Evolutionary conservation across 345 rosid species (phyloP).

Genomic region (Anacardium occidentale): DNA sequence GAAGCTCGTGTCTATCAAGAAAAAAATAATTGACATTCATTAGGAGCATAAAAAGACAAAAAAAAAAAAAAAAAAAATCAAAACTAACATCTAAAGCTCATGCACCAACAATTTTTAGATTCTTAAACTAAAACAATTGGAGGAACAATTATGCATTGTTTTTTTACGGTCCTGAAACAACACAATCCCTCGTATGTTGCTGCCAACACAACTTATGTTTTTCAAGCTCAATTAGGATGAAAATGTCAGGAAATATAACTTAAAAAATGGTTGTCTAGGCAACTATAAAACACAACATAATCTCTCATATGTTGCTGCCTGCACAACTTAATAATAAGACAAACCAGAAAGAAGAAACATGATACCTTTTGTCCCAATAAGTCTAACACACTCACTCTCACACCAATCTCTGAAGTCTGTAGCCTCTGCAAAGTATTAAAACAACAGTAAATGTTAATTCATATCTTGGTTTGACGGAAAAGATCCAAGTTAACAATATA

Average conservation of each 20-base stretch:
- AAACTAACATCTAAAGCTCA: not conserved
- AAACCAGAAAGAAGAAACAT: not conserved
- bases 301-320: not conserved
- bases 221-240: not conserved
- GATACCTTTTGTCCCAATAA: slow-evolving; percentile 81
- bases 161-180: too few relatives aligned
- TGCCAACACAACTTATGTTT: too few relatives aligned
- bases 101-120: not conserved
- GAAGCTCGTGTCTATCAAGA: slow-evolving; percentile 69
- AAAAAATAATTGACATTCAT: slow-evolving; percentile 7
- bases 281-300: not conserved
- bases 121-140: not conserved
- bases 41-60: not conserved
- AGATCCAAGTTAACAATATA: not conserved
- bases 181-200: too few relatives aligned
- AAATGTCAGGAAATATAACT: not conserved
- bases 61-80: not conserved
- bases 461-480: not conserved
- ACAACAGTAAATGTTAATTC: slow-evolving; percentile 10
- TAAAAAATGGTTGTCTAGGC: not conserved
- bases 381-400: slow-evolving; percentile 77
- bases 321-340: not conserved
- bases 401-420: slow-evolving; percentile 96
- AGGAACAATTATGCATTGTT: not conserved
- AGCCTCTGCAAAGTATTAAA: slow-evolving; percentile 61